Evolutionary conservation across 2,329 filamentous ascomycete genomes (phyloP).

Genomic region (Alternaria triticimaculans): DNA sequence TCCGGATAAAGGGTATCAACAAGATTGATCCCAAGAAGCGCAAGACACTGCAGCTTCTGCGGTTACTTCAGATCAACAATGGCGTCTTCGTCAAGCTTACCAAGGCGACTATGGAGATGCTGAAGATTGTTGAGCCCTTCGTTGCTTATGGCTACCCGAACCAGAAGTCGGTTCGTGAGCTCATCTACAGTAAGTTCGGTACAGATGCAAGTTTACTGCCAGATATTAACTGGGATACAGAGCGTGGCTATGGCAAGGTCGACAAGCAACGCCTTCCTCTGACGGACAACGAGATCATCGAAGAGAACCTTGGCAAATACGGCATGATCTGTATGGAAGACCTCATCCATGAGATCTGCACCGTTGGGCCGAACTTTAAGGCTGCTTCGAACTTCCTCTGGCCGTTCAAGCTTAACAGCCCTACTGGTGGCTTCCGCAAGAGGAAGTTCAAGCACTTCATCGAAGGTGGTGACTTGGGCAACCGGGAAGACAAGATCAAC

Average conservation of each 20-base stretch:
- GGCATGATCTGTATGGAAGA: conserved; percentile 99
- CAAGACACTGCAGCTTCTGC: conserved; percentile 99
- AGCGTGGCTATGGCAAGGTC: conserved; percentile 95
- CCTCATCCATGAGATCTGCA: conserved; percentile 96
- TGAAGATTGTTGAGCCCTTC: conserved; percentile 98
- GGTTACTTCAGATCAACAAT: conserved; percentile 99
- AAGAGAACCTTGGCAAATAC: conserved; percentile 96
- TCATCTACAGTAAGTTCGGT: conserved; percentile 92
- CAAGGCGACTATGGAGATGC: conserved; percentile 97
- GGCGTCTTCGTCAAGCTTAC: conserved; percentile 97
- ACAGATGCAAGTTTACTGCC: conserved; percentile 64
- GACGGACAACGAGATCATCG: conserved; percentile 97
- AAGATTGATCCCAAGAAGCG: conserved; percentile 99
- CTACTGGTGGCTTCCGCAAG: conserved; percentile 91
- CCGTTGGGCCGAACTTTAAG: conserved; percentile 97
- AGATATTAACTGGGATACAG: conserved; percentile 24
- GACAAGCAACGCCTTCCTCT: conserved; percentile 97
- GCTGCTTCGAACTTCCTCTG: conserved; percentile 99
- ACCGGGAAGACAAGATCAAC: conserved; percentile 99
- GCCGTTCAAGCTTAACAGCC: conserved; percentile 99
- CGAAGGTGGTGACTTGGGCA: conserved; percentile 97
- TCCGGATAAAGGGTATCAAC: conserved; percentile 99
- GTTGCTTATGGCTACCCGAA: conserved; percentile 99
- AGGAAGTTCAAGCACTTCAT: conserved; percentile 99
- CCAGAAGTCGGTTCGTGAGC: conserved; percentile 98